These are phyloP conservation scores for Hyaloscypha finlandica DNA, from an alignment of 495 filamentous ascomycete species.

Conservation along the genomic window DNA sequence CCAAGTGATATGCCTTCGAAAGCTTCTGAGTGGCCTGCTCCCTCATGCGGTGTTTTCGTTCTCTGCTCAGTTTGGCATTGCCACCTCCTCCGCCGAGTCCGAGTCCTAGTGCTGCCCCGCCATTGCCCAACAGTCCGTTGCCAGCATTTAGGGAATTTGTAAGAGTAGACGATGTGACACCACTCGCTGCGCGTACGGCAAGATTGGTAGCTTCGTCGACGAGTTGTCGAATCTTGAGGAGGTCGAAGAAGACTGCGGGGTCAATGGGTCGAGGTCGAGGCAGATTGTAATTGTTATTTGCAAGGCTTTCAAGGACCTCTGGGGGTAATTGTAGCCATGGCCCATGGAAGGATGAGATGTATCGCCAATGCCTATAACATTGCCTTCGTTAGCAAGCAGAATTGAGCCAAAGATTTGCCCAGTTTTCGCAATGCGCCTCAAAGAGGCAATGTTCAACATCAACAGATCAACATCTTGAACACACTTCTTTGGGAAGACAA, in stretches of 20 bases:
- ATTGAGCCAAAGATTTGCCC: constrained; percentile 5
- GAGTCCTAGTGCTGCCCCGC: constrained; percentile 60
- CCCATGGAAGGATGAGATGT: constrained; percentile 82
- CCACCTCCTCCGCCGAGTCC: constrained; percentile 58
- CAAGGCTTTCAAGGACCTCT: constrained; percentile 76
- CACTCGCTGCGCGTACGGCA: constrained; percentile 72
- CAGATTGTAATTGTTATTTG: constrained; percentile 74
- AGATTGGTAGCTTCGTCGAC: constrained; percentile 78
- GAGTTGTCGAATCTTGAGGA: constrained; percentile 74
- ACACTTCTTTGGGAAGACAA: not conserved
- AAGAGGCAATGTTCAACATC: not conserved
- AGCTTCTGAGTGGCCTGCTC: constrained; percentile 77
- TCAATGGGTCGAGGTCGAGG: constrained; percentile 76
- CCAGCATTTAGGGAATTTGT: constrained; percentile 42
- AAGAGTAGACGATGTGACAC: constrained; percentile 62
- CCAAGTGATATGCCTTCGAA: constrained; percentile 70
- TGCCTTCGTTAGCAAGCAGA: not conserved
- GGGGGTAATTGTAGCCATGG: constrained; percentile 85
- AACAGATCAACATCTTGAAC: not conserved
- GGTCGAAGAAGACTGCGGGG: constrained; percentile 77
- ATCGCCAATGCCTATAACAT: constrained; percentile 68
- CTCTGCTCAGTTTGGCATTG: constrained; percentile 67
- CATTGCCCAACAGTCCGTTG: constrained; percentile 52
- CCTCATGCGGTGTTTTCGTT: constrained; percentile 73
- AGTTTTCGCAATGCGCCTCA: constrained; percentile 10